These are phyloP conservation scores for Triangularia verruculosa DNA, from an alignment of 2,329 filamentous ascomycete genomes.

Conservation along the genomic window DNA sequence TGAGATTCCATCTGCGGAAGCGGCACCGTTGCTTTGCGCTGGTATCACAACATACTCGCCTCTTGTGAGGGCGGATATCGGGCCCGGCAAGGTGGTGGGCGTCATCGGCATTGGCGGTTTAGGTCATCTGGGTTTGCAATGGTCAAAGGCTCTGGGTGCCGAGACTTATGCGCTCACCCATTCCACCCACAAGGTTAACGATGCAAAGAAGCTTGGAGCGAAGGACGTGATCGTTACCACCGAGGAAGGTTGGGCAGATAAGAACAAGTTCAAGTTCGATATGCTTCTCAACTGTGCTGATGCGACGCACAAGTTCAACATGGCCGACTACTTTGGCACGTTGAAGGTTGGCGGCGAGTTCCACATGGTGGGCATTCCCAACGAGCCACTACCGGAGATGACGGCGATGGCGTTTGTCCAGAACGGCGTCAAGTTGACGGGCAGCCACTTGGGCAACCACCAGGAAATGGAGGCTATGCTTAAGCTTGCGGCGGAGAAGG, in stretches of 20 bases:
- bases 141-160: conserved; percentile 66
- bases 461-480: conserved; percentile 59
- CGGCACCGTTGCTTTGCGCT: conserved; percentile 72
- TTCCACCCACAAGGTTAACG: conserved; percentile 54
- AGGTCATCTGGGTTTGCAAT: conserved; percentile 71
- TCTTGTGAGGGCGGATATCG: conserved; percentile 62
- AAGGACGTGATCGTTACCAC: conserved; percentile 48
- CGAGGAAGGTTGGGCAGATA: conserved; percentile 56
- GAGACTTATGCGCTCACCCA: conserved; percentile 65
- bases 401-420: conserved; percentile 41
- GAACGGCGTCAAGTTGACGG: conserved; percentile 39
- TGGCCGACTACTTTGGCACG: conserved; percentile 49
- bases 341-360: conserved; percentile 54
- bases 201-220: conserved; percentile 61
- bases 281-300: conserved; percentile 51
- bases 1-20: conserved; percentile 45
- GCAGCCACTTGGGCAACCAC: conserved; percentile 60
- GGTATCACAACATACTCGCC: conserved; percentile 73
- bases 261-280: conserved; percentile 50
- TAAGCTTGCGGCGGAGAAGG: conserved; percentile 53
- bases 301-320: conserved; percentile 52
- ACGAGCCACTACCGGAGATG: conserved; percentile 45
- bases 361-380: conserved; percentile 57
- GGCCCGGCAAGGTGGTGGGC: conserved; percentile 68
- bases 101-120: conserved; percentile 72